These are phyloP conservation scores for Umbellularia californica DNA, from an alignment of 164 flowering plant species.

Conservation along the genomic window DNA sequence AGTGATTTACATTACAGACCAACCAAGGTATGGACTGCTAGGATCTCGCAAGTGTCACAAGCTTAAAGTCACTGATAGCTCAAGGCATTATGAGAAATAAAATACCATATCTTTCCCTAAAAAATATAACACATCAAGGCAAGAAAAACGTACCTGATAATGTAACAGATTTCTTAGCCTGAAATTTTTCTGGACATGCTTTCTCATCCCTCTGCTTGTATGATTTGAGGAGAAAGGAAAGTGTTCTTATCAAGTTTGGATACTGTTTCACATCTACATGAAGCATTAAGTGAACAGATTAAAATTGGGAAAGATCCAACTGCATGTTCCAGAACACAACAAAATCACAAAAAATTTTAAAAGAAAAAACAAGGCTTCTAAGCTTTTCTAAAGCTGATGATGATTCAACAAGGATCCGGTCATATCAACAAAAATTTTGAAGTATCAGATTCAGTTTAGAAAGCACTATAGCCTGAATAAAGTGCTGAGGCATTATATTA, in stretches of 20 bases:
- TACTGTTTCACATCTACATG: slow-evolving; percentile 91
- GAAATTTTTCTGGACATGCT: slow-evolving; percentile 6
- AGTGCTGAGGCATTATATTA: not conserved
- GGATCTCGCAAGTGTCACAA: not conserved
- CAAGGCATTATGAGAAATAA: not conserved
- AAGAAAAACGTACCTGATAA: not conserved
- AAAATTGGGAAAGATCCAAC: not conserved
- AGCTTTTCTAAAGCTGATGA: too few species aligned
- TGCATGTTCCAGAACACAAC: not conserved
- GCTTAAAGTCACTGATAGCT: not conserved
- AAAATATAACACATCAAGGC: not conserved
- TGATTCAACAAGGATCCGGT: not conserved
- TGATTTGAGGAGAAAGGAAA: slow-evolving; percentile 66
- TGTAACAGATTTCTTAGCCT: slow-evolving; percentile 14
- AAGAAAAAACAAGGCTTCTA: not conserved
- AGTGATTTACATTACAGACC: too few species aligned
- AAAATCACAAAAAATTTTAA: too few species aligned
- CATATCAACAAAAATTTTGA: not conserved
- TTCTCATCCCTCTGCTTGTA: slow-evolving; percentile 40
- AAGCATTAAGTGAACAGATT: slow-evolving; percentile 6
- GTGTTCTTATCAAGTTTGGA: slow-evolving; percentile 69
- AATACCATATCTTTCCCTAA: too few species aligned
- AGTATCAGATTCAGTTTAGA: not conserved
- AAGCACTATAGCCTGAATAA: not conserved
- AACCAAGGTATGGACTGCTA: not conserved